phyloP scores from a whole-genome alignment of 495 filamentous ascomycete species.

The Daldinia vernicosa region DNA sequence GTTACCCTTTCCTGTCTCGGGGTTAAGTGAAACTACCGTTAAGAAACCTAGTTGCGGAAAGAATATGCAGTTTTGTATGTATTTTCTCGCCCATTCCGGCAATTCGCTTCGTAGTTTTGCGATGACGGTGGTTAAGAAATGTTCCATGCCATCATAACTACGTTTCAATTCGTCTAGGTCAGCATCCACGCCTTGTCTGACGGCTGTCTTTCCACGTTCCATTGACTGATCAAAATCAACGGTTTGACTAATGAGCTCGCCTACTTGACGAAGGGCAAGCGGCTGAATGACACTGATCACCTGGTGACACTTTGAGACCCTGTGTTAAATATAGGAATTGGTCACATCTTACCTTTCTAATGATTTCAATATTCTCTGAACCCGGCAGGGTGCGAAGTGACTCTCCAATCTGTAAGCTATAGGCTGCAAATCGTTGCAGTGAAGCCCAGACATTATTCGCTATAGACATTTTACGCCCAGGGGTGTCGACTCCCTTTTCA shows the following conservation, averaged over 20 bases:
- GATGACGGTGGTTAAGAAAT: conserved; percentile 73
- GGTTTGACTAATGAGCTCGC: conserved; percentile 74
- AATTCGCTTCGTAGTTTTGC: conserved; percentile 67
- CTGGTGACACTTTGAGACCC: conserved; percentile 35
- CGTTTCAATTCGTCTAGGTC: conserved; percentile 81
- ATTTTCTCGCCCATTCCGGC: conserved; percentile 65
- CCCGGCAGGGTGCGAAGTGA: conserved; percentile 68
- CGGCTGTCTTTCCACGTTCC: conserved; percentile 75
- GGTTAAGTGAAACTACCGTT: conserved; percentile 74
- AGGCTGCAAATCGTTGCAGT: conserved; percentile 60
- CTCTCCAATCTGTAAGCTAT: conserved; percentile 74
- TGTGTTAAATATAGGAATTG: not conserved
- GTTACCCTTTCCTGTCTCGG: conserved; percentile 65
- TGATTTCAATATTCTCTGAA: conserved; percentile 63
- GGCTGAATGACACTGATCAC: conserved; percentile 57
- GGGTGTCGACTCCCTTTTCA: conserved; percentile 75
- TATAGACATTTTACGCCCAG: conserved; percentile 65
- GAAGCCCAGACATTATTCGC: conserved; percentile 76
- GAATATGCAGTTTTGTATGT: conserved; percentile 74
- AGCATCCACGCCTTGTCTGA: conserved; percentile 75
- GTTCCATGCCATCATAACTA: conserved; percentile 78
- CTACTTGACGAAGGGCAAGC: conserved; percentile 67
- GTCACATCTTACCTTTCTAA: conserved; percentile 60
- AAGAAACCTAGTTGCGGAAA: conserved; percentile 94
- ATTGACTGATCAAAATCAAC: conserved; percentile 86